Percentiles rank a stretch among this genome's conserved stretches.
These are phyloP conservation scores for Tetracladium maxilliforme DNA, from an alignment of 2,329 filamentous ascomycete genomes.

Conservation along the genomic window DNA sequence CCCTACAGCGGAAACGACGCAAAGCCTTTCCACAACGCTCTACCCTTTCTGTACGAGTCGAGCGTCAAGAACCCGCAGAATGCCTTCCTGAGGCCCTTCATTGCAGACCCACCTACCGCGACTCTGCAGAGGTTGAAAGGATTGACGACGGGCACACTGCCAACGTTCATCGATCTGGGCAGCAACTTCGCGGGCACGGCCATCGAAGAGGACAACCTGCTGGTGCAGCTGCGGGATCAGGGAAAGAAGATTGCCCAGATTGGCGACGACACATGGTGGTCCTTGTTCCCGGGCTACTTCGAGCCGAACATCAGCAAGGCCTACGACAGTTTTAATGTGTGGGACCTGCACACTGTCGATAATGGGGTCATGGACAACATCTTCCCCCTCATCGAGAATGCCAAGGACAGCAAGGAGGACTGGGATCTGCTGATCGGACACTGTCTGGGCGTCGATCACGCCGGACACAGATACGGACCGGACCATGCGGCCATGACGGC, in stretches of 20 bases:
- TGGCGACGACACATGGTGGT: slow-evolving; percentile 96
- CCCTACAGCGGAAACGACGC: slow-evolving; percentile 43
- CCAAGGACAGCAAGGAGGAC: slow-evolving; percentile 43
- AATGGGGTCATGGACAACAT: slow-evolving; percentile 89
- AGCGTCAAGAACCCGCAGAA: slow-evolving; percentile 60
- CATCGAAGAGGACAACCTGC: slow-evolving; percentile 81
- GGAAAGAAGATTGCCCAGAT: slow-evolving; percentile 77
- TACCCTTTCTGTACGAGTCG: slow-evolving; percentile 77
- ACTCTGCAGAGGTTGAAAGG: slow-evolving; percentile 89
- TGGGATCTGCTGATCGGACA: slow-evolving; percentile 97
- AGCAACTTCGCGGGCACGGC: slow-evolving; percentile 92
- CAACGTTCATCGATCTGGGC: slow-evolving; percentile 85
- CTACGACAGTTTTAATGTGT: slow-evolving; percentile 97
- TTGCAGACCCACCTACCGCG: slow-evolving; percentile 89
- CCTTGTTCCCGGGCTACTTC: slow-evolving; percentile 88
- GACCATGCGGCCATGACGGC: slow-evolving; percentile 83
- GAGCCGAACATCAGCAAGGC: slow-evolving; percentile 71
- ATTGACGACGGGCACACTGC: slow-evolving; percentile 84
- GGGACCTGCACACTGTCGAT: slow-evolving; percentile 93
- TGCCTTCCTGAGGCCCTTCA: slow-evolving; percentile 85
- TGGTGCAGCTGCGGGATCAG: slow-evolving; percentile 46
- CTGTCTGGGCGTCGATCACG: slow-evolving; percentile 90
- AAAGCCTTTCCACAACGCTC: slow-evolving; percentile 70
- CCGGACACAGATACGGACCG: slow-evolving; percentile 89
- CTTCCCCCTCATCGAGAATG: slow-evolving; percentile 65